Evolutionary conservation across 2,329 filamentous ascomycete genomes (phyloP), one percentile per base, ranked within the genome.

Genomic region (Epichloe festucae): DNA sequence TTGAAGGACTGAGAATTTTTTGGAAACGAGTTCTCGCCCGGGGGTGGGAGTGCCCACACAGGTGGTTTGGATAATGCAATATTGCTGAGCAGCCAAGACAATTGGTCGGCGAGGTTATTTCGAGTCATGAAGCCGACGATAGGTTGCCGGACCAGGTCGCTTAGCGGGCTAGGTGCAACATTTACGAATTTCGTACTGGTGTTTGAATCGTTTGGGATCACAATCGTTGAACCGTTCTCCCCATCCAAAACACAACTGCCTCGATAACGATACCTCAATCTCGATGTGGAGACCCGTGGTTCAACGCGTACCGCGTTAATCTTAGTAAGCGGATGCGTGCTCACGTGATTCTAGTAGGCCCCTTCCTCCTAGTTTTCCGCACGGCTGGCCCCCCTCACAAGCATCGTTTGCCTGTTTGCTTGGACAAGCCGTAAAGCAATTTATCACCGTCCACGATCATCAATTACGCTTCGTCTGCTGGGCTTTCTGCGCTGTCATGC

Each of bases 101-200:
- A 67, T 63, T 81, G 75, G 61, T 77, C 72, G 59, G 67, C 64
- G 54, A 81, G 71, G 62, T 81, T 81, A 67, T 81, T 79, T 63
- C 74, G 76, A 70, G 78, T 81, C 78, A 81, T 81, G 70, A 74
- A 75, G 70, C 62, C 71, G 66, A 65, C 59, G 54, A 52, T 21
- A 34, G 12, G n/a, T 6, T 46, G 43, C 36, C 42, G 10, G 2
- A 40, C 19, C 19, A 11, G 5, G n/a, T 31, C 15, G 2, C 27
- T 50, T 31, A 34, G 23, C 19, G 4, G 5, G 1, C 12, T 7
- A 50, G 12, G 15, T 14, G 12, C 38, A 45, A 36, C 51, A 57
- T 56, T 42, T 50, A 52, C 19, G 14, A 15, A 14, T 34, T 5
- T 35, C 36, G 46, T 17, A 7, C 10, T 11, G 46, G 7, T 31